Evolutionary conservation across 306 rosid genomes (phyloP).

Genomic region (Sphenostylis stenocarpa): DNA sequence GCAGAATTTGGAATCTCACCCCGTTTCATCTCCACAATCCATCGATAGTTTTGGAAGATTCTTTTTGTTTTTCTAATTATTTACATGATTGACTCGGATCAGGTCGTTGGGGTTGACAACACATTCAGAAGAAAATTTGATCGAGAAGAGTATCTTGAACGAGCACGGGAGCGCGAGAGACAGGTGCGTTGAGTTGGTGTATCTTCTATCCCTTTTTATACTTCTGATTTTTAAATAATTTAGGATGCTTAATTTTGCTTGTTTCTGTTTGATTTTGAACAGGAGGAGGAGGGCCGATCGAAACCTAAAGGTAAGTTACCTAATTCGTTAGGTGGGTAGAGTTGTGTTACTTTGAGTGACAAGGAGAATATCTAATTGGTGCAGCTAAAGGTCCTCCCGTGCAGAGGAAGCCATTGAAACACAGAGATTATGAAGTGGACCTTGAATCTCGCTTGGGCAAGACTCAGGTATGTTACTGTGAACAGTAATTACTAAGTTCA

Average conservation of each 20-base stretch:
- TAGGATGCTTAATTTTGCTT: neutral
- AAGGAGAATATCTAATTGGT: slow-evolving; percentile 10
- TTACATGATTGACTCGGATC: slow-evolving; percentile 4
- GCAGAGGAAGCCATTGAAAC: slow-evolving; percentile 94
- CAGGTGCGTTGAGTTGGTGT: slow-evolving; percentile 43
- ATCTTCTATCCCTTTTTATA: neutral
- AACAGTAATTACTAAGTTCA: neutral
- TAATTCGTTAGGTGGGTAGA: neutral
- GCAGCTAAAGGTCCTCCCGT: slow-evolving; percentile 83
- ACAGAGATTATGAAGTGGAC: slow-evolving; percentile 95
- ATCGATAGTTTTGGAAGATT: neutral
- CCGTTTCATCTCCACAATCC: neutral
- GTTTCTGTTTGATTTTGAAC: slow-evolving; percentile 22
- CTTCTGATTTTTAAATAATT: neutral
- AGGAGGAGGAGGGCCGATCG: slow-evolving; percentile 62
- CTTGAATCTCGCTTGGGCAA: slow-evolving; percentile 95
- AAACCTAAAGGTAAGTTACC: slow-evolving; percentile 67
- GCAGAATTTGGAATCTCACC: neutral
- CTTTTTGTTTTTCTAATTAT: neutral
- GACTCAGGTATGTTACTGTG: slow-evolving; percentile 61
- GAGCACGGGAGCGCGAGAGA: slow-evolving; percentile 94
- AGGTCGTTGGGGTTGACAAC: slow-evolving; percentile 88
- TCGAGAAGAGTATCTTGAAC: slow-evolving; percentile 86
- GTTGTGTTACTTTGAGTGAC: slow-evolving; percentile 1
- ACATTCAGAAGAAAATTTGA: slow-evolving; percentile 95